Evolutionary conservation across 345 rosid genomes (phyloP), one percentile per base, ranked within the genome.

Genomic region (Eucalyptus polyanthemos): DNA sequence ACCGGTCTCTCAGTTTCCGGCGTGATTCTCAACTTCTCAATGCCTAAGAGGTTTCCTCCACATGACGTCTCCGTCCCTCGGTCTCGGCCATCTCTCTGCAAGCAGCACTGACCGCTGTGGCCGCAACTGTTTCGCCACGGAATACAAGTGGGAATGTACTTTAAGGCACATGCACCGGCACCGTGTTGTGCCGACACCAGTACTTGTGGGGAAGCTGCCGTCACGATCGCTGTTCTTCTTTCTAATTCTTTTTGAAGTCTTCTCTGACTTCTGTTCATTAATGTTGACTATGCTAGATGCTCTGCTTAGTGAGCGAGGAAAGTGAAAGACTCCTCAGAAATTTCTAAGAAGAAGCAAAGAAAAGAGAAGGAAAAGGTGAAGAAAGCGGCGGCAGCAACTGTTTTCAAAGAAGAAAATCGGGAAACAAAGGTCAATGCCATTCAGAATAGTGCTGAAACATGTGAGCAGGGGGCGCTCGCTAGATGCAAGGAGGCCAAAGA

Each of bases 1-100:
- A 27, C 72, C 0, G 0, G 34, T 4, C 72, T 27, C 16, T 29
- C 72, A 27, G 72, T 29, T 62, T 62, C 8, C 31, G 0, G 17
- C 5, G 34, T 62, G 76, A n/a, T n/a, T 65, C 76, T 65, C 76
- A n/a, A 65, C 76, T n/a, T 6, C 76, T n/a, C 21, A n/a, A 31
- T 6, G 10, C 40, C 21, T 4, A 42, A n/a, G 76, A 34, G 76
- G 40, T n/a, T 65, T 65, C 21, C 44, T 42, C 44, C 44, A 42
- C 44, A 2, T 65, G 21, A 65, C 19, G 34, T n/a, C 76, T 65
- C 76, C 19, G 40, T n/a, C 76, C 76, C 7, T 65, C 11, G 31
- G 37, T n/a, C 76, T 65, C 37, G 19, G 76, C 76, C 40, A 15
- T 65, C 76, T 65, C 40, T 65, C 21, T 65, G 76, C 76, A 65